Conservation (phyloP, 192 early-diverging fungal genomes). For the Mortierella alpina region DNA sequence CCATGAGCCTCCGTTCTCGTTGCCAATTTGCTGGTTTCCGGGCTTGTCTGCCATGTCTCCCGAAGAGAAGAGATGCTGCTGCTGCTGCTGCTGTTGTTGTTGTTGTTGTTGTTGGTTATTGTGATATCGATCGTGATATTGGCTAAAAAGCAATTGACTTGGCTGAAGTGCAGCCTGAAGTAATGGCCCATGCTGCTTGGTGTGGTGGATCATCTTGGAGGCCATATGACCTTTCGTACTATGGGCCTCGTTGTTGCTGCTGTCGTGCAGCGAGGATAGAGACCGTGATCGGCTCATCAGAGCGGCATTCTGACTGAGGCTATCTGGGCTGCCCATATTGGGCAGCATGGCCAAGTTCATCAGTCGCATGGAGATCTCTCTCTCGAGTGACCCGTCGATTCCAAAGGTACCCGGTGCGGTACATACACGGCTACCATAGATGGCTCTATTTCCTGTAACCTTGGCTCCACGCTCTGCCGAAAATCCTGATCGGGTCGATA, state of each 20-base stretch:
- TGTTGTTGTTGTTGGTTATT: background rate
- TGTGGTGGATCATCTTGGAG: conserved; percentile 23
- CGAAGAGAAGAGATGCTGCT: background rate
- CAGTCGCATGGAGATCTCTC: conserved; percentile 34
- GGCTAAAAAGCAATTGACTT: background rate
- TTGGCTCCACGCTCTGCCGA: background rate
- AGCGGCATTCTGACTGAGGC: conserved; percentile 1
- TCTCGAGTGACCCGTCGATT: conserved; percentile 8
- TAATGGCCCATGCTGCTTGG: conserved; percentile 8
- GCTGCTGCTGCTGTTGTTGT: background rate
- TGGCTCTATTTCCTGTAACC: background rate
- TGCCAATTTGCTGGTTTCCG: too few species aligned
- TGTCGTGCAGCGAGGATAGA: background rate
- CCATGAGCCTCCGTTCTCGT: too few species aligned
- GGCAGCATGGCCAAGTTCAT: conserved; percentile 22
- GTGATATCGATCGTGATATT: background rate
- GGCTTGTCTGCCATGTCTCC: too few species aligned
- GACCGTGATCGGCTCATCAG: background rate
- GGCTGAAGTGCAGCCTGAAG: conserved; percentile 16
- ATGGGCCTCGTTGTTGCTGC: background rate
- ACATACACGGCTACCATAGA: background rate
- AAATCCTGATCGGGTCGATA: background rate
- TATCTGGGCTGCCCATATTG: conserved; percentile 7
- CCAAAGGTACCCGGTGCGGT: background rate
- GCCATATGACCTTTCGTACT: conserved; percentile 7